These are phyloP conservation scores for Cyclocybe cylindracea DNA, from an alignment of 768 basidiomycete genomes.

Conservation along the genomic window DNA sequence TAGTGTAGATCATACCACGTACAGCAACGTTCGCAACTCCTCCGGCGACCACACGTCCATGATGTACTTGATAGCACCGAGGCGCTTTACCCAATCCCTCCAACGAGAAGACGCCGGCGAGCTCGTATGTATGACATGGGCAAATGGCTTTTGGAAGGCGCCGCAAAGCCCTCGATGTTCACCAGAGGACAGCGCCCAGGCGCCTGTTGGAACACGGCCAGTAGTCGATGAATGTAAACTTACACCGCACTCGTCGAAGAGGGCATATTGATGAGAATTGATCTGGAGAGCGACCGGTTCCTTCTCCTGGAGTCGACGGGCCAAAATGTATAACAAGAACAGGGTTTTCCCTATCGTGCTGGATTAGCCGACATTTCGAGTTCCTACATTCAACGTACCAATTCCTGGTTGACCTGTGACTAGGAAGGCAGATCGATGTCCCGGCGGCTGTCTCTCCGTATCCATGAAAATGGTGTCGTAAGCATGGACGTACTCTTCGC, in stretches of 20 bases:
- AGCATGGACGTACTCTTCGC: slow-evolving; percentile 10
- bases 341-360: slow-evolving; percentile 10
- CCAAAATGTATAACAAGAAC: slow-evolving; percentile 8
- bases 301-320: slow-evolving; percentile 7
- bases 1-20: not conserved
- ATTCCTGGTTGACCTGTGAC: slow-evolving; percentile 12
- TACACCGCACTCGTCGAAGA: not conserved
- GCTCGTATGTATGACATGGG: slow-evolving; percentile 6
- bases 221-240: not conserved
- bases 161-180: not conserved
- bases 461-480: not conserved
- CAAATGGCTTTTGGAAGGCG: not conserved
- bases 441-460: not conserved
- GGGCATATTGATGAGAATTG: not conserved
- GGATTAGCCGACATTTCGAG: not conserved
- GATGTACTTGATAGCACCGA: slow-evolving; percentile 5
- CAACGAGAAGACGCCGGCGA: slow-evolving; percentile 5
- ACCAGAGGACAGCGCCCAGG: slow-evolving; percentile 2
- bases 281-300: slow-evolving; percentile 7
- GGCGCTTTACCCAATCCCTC: slow-evolving; percentile 9
- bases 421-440: slow-evolving; percentile 3
- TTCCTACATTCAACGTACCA: slow-evolving; percentile 2
- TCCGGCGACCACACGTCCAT: slow-evolving; percentile 5
- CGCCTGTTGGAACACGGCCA: not conserved
- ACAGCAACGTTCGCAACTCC: slow-evolving; percentile 3